These are phyloP conservation scores for Rhodotorula paludigena DNA, from an alignment of 768 basidiomycete species.

Conservation along the genomic window DNA sequence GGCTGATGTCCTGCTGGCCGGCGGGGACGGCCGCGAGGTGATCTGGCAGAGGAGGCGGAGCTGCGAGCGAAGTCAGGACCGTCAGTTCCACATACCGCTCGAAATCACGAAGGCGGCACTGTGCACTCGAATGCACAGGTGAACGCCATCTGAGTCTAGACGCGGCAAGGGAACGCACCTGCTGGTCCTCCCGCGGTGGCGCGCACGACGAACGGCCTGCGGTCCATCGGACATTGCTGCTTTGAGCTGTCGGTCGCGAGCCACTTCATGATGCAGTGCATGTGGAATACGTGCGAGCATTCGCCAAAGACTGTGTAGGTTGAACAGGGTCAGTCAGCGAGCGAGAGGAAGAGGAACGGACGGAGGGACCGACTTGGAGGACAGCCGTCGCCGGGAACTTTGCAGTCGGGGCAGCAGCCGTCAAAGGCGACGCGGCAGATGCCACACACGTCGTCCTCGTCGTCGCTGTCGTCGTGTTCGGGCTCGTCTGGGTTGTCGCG, in stretches of 20 bases:
- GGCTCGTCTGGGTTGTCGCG: background rate
- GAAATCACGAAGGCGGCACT: no score
- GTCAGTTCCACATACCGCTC: no score
- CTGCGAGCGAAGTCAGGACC: background rate
- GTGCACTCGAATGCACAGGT: no score
- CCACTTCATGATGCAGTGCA: constrained; percentile 98
- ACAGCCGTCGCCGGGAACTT: constrained; percentile 93
- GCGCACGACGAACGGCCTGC: constrained; percentile 82
- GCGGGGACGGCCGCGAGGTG: background rate
- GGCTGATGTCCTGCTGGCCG: background rate
- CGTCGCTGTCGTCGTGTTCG: constrained; percentile 45
- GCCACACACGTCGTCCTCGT: constrained; percentile 67
- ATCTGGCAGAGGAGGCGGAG: background rate
- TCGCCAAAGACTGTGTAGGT: constrained; percentile 82
- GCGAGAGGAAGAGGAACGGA: background rate
- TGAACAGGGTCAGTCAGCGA: background rate
- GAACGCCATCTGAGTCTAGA: no score
- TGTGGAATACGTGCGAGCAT: constrained; percentile 95
- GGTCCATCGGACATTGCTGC: constrained; percentile 97
- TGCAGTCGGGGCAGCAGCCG: constrained; percentile 91
- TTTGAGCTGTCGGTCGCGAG: constrained; percentile 78
- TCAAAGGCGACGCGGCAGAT: constrained; percentile 90
- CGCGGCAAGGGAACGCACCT: constrained; percentile 47
- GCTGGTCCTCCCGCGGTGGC: no score
- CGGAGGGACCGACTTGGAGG: constrained; percentile 65